Base-by-base conservation (phyloP, 2,329 filamentous ascomycete genomes). In the Apiospora koreana region DNA sequence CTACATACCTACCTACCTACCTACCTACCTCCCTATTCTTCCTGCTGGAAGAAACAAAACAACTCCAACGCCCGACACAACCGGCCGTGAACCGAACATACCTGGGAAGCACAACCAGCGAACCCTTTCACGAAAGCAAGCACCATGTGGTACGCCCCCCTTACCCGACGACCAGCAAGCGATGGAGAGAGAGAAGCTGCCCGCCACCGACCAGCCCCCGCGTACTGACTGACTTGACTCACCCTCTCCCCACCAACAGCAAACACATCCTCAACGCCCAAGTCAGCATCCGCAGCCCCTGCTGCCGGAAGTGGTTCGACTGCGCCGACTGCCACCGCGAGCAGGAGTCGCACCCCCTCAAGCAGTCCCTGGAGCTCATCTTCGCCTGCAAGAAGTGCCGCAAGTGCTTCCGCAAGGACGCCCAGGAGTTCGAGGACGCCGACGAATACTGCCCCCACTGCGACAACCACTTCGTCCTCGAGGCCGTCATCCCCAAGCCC, bases 321-420 rank as follows among this genome's bases (percentile, higher is more conserved):
- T 99, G 96, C 83, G 93, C 94, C 74, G 93, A 98, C 81, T 99
- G 96, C 84, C 96, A 99, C 84, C 84, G 85, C 69, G 96, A 99
- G 81, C 86, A 89, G 72, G 92, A 97, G 81, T 83, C 86, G 72
- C 96, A 98, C 81, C 83, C 88, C 46, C 90, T 99, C 28, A 83
- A 89, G 69, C 93, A 97, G 83, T 87, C 86, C 74, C 87, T 91
- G 76, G 96, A 99, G 79, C 97, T 99, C 94, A 89, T 86, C 46
- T 98, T 99, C 79, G 94, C 94, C 68, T 99, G 96, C 89, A 99
- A 99, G 78, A 99, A 99, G 85, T 99, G 96, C 90, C 95, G 93
- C 76, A 99, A 99, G 84, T 95, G 92, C 82, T 99, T 99, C 86
- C 92, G 96, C 75, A 99, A 98, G 81, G 94, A 99, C 77, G 92